Percentiles rank a stretch among this genome's conserved stretches.
Conservation (phyloP, 2,329 filamentous ascomycete species). For the Arthrobotrys pseudoclavata region DNA sequence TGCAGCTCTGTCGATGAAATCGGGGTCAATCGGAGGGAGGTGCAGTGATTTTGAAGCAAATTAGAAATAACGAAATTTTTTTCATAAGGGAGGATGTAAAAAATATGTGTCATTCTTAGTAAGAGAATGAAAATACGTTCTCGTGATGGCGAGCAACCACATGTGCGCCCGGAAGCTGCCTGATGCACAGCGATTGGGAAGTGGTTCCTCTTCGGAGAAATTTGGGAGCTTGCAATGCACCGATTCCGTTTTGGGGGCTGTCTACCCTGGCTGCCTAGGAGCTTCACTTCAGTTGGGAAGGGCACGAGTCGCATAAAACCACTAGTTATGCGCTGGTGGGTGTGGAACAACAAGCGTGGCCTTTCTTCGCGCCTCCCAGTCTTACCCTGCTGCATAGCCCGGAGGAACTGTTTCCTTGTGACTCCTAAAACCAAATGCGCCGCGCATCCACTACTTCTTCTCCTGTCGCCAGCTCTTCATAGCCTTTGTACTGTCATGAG, state of each 20-base stretch:
- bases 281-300: neutral
- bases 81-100: neutral
- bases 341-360: constrained; percentile 55
- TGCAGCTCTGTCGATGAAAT: constrained; percentile 28
- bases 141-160: neutral
- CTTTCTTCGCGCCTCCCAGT: constrained; percentile 15
- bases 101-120: constrained; percentile 22
- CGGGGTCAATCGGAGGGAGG: constrained; percentile 29
- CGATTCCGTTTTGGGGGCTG: neutral
- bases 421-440: neutral
- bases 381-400: constrained; percentile 24
- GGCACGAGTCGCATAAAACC: constrained; percentile 24
- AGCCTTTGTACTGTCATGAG: constrained; percentile 79
- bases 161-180: constrained; percentile 6
- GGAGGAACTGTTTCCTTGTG: constrained; percentile 12
- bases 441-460: constrained; percentile 41
- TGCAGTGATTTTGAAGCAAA: constrained; percentile 18
- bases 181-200: constrained; percentile 14
- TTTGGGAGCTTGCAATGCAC: neutral
- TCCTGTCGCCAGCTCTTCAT: constrained; percentile 77
- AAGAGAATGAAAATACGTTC: constrained; percentile 8
- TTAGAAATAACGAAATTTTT: constrained; percentile 5
- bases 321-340: constrained; percentile 17
- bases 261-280: constrained; percentile 15
- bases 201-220: neutral